Base-by-base conservation (phyloP, 75 land plant species). In the Pseudotsuga menziesii region DNA sequence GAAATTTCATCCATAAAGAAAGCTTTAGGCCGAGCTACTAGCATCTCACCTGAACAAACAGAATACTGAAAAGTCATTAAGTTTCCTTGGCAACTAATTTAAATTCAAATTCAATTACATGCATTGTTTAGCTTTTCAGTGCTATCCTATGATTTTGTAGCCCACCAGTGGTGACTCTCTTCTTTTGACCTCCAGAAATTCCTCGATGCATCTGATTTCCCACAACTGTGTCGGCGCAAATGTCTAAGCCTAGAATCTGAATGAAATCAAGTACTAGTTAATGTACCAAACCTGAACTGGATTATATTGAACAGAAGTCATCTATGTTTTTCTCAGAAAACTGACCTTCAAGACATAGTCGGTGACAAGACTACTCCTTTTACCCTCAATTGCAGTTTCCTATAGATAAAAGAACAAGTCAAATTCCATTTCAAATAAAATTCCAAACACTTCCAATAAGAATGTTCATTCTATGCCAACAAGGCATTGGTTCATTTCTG, bases 181-280 rank as follows among this genome's bases (percentile, higher is more conserved):
- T 93, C 82, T 81, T 91, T 70, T 93, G 95, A 71, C 95, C 95
- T 71, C 95, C 95, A 56, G 95, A 93, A 5, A 93, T 87, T 2
- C 95, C 95, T 36, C 93, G 87, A 0, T 74, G 4, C 94, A 93
- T 93, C 69, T 75, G 84, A 82, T 91, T 83, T 69, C 95, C 86
- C 16, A 85, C 85, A 15, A 75, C 58, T 22, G 57, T 79, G 59
- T 85, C 80, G 14, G 86, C 80, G 56, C 86, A 85, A 5, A 82
- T 79, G 56, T 85, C 86, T 23, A 85, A 74, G 16, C 81, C 85
- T 25, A 85, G 67, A 57, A 73, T 3, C 75, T 73, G 57, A 4
- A 73, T 23, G 61, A 14, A 23, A 74, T 23, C 23, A 9, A 39
- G 20, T 13, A 76, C 54, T 48, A 12, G 54, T 48, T 48, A 48